phyloP scores from a whole-genome alignment of 768 basidiomycete genomes.

The Boletus vermiculosoides region DNA sequence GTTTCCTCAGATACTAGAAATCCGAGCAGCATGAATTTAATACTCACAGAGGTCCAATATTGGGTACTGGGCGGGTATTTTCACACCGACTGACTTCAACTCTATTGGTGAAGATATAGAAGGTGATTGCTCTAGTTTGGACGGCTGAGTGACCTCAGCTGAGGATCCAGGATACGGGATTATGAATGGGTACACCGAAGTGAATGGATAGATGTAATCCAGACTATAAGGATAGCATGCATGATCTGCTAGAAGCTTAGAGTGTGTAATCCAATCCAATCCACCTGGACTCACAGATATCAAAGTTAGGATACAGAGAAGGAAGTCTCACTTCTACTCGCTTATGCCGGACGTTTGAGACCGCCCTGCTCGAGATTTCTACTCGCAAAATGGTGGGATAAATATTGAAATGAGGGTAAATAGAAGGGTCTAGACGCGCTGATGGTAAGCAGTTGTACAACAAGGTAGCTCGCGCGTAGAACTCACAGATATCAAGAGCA shows the following conservation, averaged over 20 bases:
- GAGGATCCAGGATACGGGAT: conserved; percentile 14
- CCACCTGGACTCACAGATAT: conserved; percentile 35
- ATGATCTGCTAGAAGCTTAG: conserved; percentile 30
- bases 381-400: conserved; percentile 32
- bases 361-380: not conserved
- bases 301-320: conserved; percentile 19
- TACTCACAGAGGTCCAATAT: conserved; percentile 37
- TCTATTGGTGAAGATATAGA: not conserved
- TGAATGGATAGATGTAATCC: conserved; percentile 35
- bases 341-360: not conserved
- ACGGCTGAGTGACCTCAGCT: conserved; percentile 3
- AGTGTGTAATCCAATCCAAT: not conserved
- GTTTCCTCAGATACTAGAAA: not conserved
- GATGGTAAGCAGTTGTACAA: conserved; percentile 11
- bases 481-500: conserved; percentile 22
- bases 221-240: conserved; percentile 43
- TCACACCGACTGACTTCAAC: conserved; percentile 10
- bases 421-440: conserved; percentile 35
- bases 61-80: conserved; percentile 19
- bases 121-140: not conserved
- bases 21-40: not conserved
- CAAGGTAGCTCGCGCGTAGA: not conserved
- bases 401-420: conserved; percentile 43
- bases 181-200: conserved; percentile 23
- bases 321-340: conserved; percentile 9